Evolutionary conservation across 2,329 filamentous ascomycete genomes (phyloP), one percentile per base, ranked within the genome.

Genomic region (Neopestalotiopsis sp.): DNA sequence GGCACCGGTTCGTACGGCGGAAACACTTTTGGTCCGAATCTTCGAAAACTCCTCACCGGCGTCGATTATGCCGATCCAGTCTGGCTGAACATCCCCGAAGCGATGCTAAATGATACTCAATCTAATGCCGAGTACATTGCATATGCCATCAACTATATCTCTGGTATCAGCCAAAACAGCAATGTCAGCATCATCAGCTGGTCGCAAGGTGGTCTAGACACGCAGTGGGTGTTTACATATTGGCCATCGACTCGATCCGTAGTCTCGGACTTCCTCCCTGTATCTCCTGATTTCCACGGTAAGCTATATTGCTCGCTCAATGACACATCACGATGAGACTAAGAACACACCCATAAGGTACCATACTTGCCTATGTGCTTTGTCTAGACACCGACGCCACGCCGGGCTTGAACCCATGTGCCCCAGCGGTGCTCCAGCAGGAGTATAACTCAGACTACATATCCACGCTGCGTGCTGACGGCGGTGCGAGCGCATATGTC

Each of bases 71-170:
- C 77, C 9, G 85, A 88, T 71, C 82, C 85, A 0, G 82, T 88
- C 20, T 89, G 86, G 83, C 77, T 90, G 24, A 89, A 89, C 72
- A 80, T 89, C 14, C 86, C 87, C 0, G 77, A 77, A 1, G 78
- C 80, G 53, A 79, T 85, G 49, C 78, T 87, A 10, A 76, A 71
- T 28, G 86, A 90, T 68, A 81, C 80, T 0, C 87, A 89, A 71
- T 70, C 78, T 34, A 89, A 86, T 71, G 77, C 85, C 4, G 87
- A 89, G 74, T 88, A 86, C 71, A 82, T 87, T 53, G 85, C 86
- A 3, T 89, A 90, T 74, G 86, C 87, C 5, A 85, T 89, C 70
- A 87, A 89, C 77, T 89, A 89, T 76, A 81, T 89, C 68, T 76
- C 79, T 34, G 79, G 76, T 42, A 76, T 86, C 66, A 67, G 56